Evolutionary conservation across 73 alveolate genomes (phyloP).

Genomic region (Paraurostyla sp.): DNA sequence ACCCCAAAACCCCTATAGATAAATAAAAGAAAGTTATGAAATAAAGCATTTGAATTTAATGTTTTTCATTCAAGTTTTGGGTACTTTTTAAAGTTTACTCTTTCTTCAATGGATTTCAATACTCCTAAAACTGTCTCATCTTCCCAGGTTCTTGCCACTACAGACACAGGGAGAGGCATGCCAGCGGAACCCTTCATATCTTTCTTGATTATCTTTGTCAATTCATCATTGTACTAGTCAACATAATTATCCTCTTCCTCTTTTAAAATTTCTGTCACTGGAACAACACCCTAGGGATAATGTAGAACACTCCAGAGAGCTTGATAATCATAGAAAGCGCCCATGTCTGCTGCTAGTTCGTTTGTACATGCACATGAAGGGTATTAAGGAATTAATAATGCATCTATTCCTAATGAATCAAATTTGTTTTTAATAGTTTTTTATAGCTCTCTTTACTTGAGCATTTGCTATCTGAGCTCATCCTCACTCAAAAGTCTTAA

Average conservation of each 20-base stretch:
- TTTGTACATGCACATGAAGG: conserved; percentile 21
- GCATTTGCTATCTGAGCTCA: too few relatives aligned
- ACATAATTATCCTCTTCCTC: neutral
- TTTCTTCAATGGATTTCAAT: conserved; percentile 69
- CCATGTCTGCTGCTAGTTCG: neutral
- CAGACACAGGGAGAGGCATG: conserved; percentile 86
- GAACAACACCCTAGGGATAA: conserved; percentile 27
- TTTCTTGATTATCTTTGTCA: conserved; percentile 51
- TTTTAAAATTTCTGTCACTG: neutral
- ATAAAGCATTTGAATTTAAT: neutral
- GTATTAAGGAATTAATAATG: neutral
- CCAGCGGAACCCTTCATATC: conserved; percentile 79
- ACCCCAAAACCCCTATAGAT: too few relatives aligned
- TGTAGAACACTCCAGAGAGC: conserved; percentile 14
- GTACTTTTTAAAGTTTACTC: neutral
- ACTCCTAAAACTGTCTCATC: conserved; percentile 83
- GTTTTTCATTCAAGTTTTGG: neutral
- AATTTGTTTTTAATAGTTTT: neutral
- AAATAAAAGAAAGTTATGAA: too few relatives aligned
- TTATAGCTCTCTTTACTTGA: neutral
- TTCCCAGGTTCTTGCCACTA: conserved; percentile 73
- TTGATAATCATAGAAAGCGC: neutral
- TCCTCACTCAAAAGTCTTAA: too few relatives aligned
- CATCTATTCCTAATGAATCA: neutral
- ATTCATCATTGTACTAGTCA: conserved; percentile 47